Evolutionary conservation across 768 basidiomycete genomes (phyloP), one percentile per base, ranked within the genome.

Genomic region (Hortiboletus campestris): DNA sequence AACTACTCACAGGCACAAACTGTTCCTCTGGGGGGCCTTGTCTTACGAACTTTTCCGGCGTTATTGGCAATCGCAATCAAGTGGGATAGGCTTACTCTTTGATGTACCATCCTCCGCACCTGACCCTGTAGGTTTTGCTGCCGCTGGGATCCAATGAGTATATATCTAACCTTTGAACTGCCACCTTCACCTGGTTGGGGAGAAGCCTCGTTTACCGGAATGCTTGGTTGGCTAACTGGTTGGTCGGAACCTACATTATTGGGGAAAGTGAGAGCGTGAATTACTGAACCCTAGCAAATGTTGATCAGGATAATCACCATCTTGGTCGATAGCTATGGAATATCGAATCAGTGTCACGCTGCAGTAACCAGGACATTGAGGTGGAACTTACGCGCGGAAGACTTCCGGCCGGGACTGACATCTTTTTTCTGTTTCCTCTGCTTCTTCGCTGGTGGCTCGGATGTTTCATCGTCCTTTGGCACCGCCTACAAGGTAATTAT

Each of bases 1-100:
- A n/a, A 48, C 25, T 46, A 25, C 63, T 64, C 46, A 62, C 63
- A 11, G 29, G 60, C 59, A 58, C 59, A 63, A 39, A 8, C 53
- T 6, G 25, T 25, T 25, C 25, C 25, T 25, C 25, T 25, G 25
- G 25, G 25, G 25, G 25, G 25, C 25, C 25, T 25, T 25, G 17
- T 35, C 46, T 59, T 40, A 4, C 16, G 46, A 32, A 12, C 55
- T 63, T 55, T 53, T 53, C 49, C 22, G 49, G 38, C 9, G 54
- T 61, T 43, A 59, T 55, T 53, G 40, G 48, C 25, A 17, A 43
- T 20, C 19, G 34, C 11, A 16, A 49, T 36, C 7, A 14, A 45
- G 16, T 16, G 8, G 14, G 34, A 41, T 4, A 36, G 3, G 17
- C 66, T 57, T 55, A 66, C 67, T 34, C 43, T 22, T 53, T 22